Evolutionary conservation across 148 eudicot genomes (phyloP).

Genomic region (Camellia japonica): DNA sequence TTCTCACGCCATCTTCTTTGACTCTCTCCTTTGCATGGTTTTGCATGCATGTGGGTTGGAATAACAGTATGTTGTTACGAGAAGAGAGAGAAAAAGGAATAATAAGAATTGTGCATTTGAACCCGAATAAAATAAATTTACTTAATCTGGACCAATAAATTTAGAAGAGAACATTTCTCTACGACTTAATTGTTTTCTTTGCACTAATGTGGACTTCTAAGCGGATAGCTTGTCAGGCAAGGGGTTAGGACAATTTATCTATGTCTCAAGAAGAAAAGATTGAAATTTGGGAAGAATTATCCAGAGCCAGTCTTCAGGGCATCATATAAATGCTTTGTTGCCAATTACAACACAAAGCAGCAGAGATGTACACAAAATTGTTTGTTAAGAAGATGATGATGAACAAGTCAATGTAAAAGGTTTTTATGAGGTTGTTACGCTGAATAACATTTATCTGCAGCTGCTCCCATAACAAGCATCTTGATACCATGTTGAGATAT

Average conservation of each 20-base stretch:
- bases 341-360: not conserved
- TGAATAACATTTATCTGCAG: conserved; percentile 56
- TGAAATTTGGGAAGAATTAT: not conserved
- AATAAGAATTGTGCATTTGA: too few species aligned
- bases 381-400: not conserved
- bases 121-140: too few species aligned
- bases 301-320: not conserved
- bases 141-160: too few species aligned
- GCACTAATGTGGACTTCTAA: too few species aligned
- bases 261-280: not conserved
- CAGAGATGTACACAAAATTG: not conserved
- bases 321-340: not conserved
- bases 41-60: too few species aligned
- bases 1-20: too few species aligned
- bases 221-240: too few species aligned
- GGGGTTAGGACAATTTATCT: too few species aligned
- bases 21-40: too few species aligned
- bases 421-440: conserved; percentile 33
- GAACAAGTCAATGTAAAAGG: not conserved
- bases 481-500: conserved; percentile 51
- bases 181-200: too few species aligned
- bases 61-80: not conserved
- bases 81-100: not conserved
- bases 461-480: conserved; percentile 91
- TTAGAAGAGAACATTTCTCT: not conserved